phyloP scores from a whole-genome alignment of 2,329 filamentous ascomycete species.

The Xylaria digitata region DNA sequence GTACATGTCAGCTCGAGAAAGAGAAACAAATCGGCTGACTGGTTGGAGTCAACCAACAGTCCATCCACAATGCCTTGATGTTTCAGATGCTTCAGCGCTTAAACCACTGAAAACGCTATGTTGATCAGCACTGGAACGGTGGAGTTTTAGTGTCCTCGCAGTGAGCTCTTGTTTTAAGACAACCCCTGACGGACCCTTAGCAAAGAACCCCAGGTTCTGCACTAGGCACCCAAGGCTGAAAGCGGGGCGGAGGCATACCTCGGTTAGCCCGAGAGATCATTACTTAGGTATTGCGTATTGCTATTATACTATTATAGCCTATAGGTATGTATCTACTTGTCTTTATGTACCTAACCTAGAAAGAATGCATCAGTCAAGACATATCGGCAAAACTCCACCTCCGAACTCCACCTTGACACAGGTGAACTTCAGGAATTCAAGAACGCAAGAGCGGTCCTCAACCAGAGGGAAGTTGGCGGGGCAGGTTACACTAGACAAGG shows the following conservation, averaged over 20 bases:
- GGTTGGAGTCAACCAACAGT: not conserved
- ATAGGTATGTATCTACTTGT: not conserved
- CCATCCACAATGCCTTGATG: not conserved
- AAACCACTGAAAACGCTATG: constrained; percentile 5
- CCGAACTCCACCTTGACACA: constrained; percentile 6
- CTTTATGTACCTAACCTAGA: not conserved
- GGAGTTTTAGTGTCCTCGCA: not conserved
- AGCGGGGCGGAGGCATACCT: constrained; percentile 5
- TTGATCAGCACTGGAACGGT: constrained; percentile 1
- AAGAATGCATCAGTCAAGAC: not conserved
- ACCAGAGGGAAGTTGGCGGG: constrained; percentile 3
- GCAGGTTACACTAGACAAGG: constrained; percentile 13
- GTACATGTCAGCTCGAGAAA: not conserved
- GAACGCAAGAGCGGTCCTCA: too few relatives aligned
- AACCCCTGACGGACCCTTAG: not conserved
- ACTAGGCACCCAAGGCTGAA: constrained; percentile 17
- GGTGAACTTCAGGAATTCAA: not conserved
- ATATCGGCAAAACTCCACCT: constrained; percentile 20
- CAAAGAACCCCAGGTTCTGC: constrained; percentile 21
- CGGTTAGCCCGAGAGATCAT: too few relatives aligned
- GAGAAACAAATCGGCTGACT: constrained; percentile 13
- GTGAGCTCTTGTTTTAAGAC: too few relatives aligned
- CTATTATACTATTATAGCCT: too few relatives aligned
- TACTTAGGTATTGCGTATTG: too few relatives aligned
- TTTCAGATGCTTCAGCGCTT: constrained; percentile 23